Evolutionary conservation across 805 yeast genomes (phyloP), one percentile per base, ranked within the genome.

Genomic region (Jamesozyma piceae): DNA sequence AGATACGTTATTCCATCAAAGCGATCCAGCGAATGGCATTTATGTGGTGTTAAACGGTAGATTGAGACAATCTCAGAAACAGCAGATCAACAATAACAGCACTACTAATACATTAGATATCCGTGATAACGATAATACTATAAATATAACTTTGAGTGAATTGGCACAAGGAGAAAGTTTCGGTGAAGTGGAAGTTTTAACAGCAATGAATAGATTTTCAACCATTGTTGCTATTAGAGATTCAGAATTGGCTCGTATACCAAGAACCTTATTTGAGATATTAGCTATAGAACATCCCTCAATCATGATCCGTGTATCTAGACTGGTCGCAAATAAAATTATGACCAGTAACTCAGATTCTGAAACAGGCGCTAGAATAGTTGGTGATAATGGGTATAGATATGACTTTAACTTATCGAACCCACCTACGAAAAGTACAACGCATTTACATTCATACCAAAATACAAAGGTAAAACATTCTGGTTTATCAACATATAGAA

Each of bases 161-260:
- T 80, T 78, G 54, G 95, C 97, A 2, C 95, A 88, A 60, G 97
- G 97, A 5, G 94, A 87, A 52, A 83, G 95, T 33, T 74, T 92
- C 46, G 98, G 97, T 3, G 97, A 90, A 62, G 82, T 92, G 8
- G 98, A 90, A 60, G 97, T 90, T 3, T 69, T 90, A 47, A 87
- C 95, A 0, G 87, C 87, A 11, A 73, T 82, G 10, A 72, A 78
- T 43, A 73, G 94, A 57, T 72, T 77, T 3, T 72, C 72, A 38
- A 78, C 89, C 0, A 73, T 83, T 49, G 77, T 86, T 32, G 95
- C 97, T 0, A 84, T 90, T 0, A 71, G 98, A 55, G 97, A 90
- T 51, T 83, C 97, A 0, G 98, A 92, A 61, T 70, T 90, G 24
- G 97, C 95, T 0, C 72, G 96, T 57, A 84, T 90, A 42, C 97